Percentiles rank a stretch among this genome's conserved stretches.
phyloP scores from a whole-genome alignment of 306 rosid species.

The Quercus glauca region DNA sequence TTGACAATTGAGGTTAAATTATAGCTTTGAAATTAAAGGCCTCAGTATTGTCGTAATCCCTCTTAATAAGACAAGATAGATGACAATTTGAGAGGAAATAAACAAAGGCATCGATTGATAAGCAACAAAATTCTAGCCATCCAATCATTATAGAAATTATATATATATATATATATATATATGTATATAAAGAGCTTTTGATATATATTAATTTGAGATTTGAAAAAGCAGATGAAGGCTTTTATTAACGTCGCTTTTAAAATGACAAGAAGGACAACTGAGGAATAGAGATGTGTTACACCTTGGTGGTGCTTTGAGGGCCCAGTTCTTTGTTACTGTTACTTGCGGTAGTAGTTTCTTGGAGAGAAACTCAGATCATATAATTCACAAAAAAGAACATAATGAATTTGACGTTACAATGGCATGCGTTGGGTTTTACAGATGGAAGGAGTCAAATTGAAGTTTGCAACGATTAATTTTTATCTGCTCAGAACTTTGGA shows the following conservation, averaged over 20 bases:
- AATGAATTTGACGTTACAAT: background rate
- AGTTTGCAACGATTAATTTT: too few relatives aligned
- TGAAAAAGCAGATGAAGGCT: conserved; percentile 3
- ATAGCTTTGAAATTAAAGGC: background rate
- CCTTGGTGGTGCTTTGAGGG: background rate
- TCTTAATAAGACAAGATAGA: conserved; percentile 37
- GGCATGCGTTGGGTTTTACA: conserved; percentile 1
- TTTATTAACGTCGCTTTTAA: conserved; percentile 13
- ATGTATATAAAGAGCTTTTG: conserved; percentile 3
- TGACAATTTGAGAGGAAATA: conserved; percentile 5
- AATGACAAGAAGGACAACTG: conserved; percentile 1
- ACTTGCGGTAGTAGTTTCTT: background rate
- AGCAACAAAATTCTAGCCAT: conserved; percentile 29
- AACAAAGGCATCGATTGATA: conserved; percentile 11
- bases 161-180: background rate
- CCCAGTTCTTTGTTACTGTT: conserved; percentile 6
- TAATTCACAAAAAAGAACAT: background rate
- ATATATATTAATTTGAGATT: conserved; percentile 14
- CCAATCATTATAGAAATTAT: conserved; percentile 30
- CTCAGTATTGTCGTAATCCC: background rate
- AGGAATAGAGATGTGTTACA: background rate
- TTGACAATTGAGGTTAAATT: conserved; percentile 1
- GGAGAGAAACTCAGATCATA: conserved; percentile 4
- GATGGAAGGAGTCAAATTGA: too few relatives aligned
- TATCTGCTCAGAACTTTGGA: too few relatives aligned